Evolutionary conservation across 2,329 filamentous ascomycete genomes (phyloP).

Genomic region (Clarireedia hainanense): DNA sequence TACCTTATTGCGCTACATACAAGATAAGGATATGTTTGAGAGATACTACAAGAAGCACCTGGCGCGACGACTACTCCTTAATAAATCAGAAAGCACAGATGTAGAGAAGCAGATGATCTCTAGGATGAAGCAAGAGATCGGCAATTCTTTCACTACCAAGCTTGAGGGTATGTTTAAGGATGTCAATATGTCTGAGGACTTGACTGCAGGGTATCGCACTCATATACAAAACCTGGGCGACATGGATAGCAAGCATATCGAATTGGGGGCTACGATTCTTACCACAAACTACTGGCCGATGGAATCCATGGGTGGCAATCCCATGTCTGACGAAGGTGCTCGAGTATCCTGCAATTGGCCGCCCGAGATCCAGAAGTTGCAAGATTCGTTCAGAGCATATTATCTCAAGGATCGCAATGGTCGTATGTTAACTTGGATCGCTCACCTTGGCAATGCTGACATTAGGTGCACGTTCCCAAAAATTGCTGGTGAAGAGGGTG

Average conservation of each 20-base stretch:
- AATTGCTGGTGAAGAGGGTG: slow-evolving; percentile 61
- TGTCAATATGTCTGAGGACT: slow-evolving; percentile 78
- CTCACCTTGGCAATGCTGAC: slow-evolving; percentile 69
- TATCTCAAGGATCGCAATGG: slow-evolving; percentile 85
- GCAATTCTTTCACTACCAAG: slow-evolving; percentile 86
- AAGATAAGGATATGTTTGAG: slow-evolving; percentile 92
- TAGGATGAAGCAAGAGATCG: slow-evolving; percentile 94
- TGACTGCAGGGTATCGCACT: slow-evolving; percentile 68
- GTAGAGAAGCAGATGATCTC: slow-evolving; percentile 93
- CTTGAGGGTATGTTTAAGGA: slow-evolving; percentile 98
- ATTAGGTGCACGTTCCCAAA: slow-evolving; percentile 72
- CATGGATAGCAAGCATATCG: slow-evolving; percentile 54
- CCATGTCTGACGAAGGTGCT: slow-evolving; percentile 40
- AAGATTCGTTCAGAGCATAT: slow-evolving; percentile 79
- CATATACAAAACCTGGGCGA: slow-evolving; percentile 50
- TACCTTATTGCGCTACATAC: slow-evolving; percentile 75
- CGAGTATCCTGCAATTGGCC: slow-evolving; percentile 62
- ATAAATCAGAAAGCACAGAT: slow-evolving; percentile 83
- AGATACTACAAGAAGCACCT: slow-evolving; percentile 98
- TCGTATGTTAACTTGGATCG: slow-evolving; percentile 77
- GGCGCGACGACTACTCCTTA: slow-evolving; percentile 76
- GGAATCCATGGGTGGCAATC: slow-evolving; percentile 66
- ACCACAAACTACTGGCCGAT: slow-evolving; percentile 94
- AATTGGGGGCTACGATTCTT: slow-evolving; percentile 76
- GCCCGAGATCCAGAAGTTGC: slow-evolving; percentile 62